phyloP scores from a whole-genome alignment of 257 asterid genomes.

The Fraxinus quadrangulata region DNA sequence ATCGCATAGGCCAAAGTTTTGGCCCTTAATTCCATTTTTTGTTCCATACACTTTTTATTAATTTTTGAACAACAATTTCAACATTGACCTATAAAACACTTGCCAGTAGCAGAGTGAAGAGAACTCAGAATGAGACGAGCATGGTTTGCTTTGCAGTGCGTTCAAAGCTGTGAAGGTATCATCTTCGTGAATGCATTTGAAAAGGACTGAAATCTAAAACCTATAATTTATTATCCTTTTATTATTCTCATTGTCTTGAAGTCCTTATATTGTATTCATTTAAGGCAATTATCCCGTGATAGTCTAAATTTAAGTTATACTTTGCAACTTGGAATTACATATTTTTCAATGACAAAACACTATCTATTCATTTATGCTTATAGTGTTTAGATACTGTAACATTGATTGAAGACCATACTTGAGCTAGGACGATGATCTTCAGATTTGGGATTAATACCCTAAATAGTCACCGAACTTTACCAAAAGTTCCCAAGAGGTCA shows the following conservation, averaged over 20 bases:
- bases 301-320: neutral
- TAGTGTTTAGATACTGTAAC: no score
- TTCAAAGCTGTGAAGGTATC: constrained; percentile 22
- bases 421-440: no score
- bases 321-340: neutral
- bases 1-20: no score
- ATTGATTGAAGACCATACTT: no score
- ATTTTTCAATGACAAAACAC: neutral
- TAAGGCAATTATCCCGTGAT: neutral
- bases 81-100: constrained; percentile 6
- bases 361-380: no score
- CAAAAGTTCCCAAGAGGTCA: no score
- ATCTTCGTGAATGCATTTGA: neutral
- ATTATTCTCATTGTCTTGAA: neutral
- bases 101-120: constrained; percentile 16
- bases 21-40: no score
- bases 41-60: no score
- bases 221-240: neutral
- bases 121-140: constrained; percentile 12
- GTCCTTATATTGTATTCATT: neutral
- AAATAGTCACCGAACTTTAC: no score
- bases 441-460: no score
- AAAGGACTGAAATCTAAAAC: neutral
- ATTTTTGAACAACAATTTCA: no score
- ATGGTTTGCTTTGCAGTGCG: constrained; percentile 16